Evolutionary conservation across 352 stramenopile genomes (phyloP), one percentile per base, ranked within the genome.

Genomic region (Blastocystis sp.): DNA sequence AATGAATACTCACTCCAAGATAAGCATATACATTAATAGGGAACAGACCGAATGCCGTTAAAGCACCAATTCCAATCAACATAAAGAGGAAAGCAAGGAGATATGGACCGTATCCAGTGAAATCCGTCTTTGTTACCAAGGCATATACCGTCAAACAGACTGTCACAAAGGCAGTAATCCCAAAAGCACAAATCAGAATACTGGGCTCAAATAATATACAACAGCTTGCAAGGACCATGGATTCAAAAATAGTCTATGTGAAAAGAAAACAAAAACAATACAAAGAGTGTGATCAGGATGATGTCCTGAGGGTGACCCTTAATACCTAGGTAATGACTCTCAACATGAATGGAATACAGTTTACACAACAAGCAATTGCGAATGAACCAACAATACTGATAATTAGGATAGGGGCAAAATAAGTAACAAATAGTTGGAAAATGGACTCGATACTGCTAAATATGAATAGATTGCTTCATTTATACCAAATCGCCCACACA

Each of bases 21-120:
- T 74, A 87, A 12, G 65, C 52, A 63, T 87, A 87, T 19, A 87
- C 16, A 46, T 87, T 87, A 3, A 32, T 5, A 69, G 32, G 35
- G 21, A 73, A 85, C 37, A 87, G 19, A 21, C 39, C 24, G 27
- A 86, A 61, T 24, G 21, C 57, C 1, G 61, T 74, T 42, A 87
- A 7, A 19, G 74, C 1, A 56, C 59, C 65, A 42, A 77, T 77
- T 49, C 24, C 16, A 16, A 87, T 57, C 12, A 87, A 19, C 6
- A 58, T 1, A 0, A 58, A 78, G 7, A 87, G 52, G 6, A 35
- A 32, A 12, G 39, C 57, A 42, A 12, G 57, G 14, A 87, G 27
- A 51, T 87, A 87, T 21, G 77, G 54, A 0, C 77, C 77, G 0
- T 42, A 87, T 24, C 77, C 77, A 27, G 77, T 87, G 43, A 87